Conservation (phyloP, 331 rosid species). For the Quercus tomentella region DNA sequence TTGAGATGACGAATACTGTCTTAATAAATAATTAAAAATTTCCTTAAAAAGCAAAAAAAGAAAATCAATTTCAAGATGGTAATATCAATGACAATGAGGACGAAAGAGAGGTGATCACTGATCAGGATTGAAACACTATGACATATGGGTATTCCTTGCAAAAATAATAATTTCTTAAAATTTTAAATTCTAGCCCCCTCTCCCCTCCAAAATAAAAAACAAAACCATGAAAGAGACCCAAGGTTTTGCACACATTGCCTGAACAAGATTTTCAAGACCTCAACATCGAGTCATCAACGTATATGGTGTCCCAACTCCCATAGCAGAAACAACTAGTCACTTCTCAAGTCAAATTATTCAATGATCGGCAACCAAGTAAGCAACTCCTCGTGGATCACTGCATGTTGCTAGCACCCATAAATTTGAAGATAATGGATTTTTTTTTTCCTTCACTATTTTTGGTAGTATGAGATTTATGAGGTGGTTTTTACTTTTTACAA, state of each 20-base stretch:
- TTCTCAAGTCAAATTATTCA: neutral
- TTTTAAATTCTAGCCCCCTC: neutral
- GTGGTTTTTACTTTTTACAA: neutral
- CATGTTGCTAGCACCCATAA: neutral
- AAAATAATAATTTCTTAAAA: neutral
- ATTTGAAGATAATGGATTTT: neutral
- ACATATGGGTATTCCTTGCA: no score
- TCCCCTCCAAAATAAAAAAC: neutral
- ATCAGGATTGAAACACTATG: no score
- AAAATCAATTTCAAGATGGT: neutral
- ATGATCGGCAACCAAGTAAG: neutral
- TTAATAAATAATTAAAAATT: no score
- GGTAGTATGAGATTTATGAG: no score
- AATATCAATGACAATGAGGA: neutral
- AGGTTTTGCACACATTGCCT: neutral
- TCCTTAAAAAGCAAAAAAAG: no score
- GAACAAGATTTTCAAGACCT: neutral
- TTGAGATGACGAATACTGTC: no score
- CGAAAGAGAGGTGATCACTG: no score
- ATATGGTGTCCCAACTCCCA: constrained; percentile 9
- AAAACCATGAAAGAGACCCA: no score
- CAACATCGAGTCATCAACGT: neutral
- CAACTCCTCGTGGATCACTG: neutral
- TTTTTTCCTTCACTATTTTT: no score
- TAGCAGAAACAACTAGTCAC: neutral